phyloP scores from a whole-genome alignment of 208 protist genomes.

The Acanthamoeba castellanii region DNA sequence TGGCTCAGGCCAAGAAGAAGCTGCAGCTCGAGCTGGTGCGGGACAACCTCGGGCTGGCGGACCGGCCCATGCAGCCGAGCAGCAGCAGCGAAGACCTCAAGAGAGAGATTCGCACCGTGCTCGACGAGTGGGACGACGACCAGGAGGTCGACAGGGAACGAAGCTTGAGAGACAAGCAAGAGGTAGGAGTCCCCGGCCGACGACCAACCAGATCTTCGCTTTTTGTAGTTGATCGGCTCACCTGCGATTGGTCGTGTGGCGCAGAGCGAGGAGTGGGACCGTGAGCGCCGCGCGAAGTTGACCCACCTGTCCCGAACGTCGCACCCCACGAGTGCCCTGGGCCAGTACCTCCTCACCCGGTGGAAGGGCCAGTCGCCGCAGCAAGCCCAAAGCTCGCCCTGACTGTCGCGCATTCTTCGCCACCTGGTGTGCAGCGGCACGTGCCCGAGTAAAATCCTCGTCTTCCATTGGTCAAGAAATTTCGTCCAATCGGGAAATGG shows the following conservation, averaged over 20 bases:
- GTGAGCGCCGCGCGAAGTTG: background rate
- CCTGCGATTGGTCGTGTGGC: no score
- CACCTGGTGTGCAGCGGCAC: no score
- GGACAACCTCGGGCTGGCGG: background rate
- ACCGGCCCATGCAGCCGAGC: background rate
- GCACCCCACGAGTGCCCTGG: background rate
- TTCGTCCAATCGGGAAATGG: no score
- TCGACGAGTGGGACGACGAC: conserved; percentile 26
- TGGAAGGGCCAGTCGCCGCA: background rate
- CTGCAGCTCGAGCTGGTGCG: conserved; percentile 15
- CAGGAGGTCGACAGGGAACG: background rate
- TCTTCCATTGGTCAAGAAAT: no score
- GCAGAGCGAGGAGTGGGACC: background rate
- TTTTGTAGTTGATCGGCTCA: no score
- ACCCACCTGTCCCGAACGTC: background rate
- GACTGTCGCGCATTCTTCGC: no score
- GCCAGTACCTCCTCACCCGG: conserved; percentile 4
- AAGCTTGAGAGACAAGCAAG: conserved; percentile 7
- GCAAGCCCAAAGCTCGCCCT: no score
- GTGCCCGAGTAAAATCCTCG: no score
- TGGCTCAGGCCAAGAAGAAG: conserved; percentile 53
- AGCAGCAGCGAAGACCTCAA: background rate
- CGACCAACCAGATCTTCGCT: no score
- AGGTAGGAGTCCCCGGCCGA: background rate
- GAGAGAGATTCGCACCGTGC: background rate